Base-by-base conservation (phyloP, 441 rosid species). In the Populus hybrid region DNA sequence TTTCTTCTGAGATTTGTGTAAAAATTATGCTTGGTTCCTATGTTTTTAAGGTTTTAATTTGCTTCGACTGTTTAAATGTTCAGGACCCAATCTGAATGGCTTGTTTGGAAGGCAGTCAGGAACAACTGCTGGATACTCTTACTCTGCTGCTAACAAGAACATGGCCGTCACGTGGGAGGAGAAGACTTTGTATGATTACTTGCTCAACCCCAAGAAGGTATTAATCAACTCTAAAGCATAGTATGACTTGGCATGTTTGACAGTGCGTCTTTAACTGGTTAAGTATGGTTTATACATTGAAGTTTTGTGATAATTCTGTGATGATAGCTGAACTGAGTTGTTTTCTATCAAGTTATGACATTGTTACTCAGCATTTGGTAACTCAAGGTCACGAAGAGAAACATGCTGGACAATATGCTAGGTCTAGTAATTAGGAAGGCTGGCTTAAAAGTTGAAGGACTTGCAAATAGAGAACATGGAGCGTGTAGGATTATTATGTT, bases 21-120 rank as follows among this genome's bases (percentile, higher is more conserved):
- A 35, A 35, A 35, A 5, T 35, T 35, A 6, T 30, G 10, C n/a
- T 28, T 28, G 30, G 30, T 16, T 1, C 16, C n/a, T 20, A 10
- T n/a, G 24, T 50, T 14, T 26, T 9, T 46, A 10, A 36, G 1
- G n/a, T 3, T 10, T 65, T 40, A 42, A 30, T 34, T 54, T 28
- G 50, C 54, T 72, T 23, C 30, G 30, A 28, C 26, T 26, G 40
- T 10, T 23, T 21, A 35, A 26, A 64, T 64, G 40, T 76, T 28
- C 86, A 35, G 8, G 36, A 35, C 97, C 97, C 10, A 93, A 93
- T 77, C 76, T 93, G 86, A 91, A 89, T 76, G 97, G 97, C 4
- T 85, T 93, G 23, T 93, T 91, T 8, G 96, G 95, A 21, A 91
- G 97, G 83, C 95, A 90, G 75, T 91, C 95, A 0, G 96, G 97